Base-by-base conservation (phyloP, 331 rosid species). In the Rosa hybrid region DNA sequence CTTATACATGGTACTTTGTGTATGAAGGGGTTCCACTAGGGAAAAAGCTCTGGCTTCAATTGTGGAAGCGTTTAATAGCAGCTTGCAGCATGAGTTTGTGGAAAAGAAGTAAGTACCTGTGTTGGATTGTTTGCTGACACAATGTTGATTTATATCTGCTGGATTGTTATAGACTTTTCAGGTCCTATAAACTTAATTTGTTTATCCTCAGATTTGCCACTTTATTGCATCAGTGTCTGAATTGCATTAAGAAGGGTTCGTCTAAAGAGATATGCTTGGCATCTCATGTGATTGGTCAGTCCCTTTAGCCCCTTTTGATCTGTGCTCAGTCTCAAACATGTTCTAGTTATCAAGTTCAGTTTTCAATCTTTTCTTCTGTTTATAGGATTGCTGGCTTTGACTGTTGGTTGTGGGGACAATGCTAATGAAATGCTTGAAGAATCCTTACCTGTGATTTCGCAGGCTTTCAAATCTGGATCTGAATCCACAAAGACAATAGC, bases 241-340 rank as follows among this genome's bases (percentile, higher is more conserved):
- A 80, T 90, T 93, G 90, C 72, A 73, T 95, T 17, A 95, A 92
- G 88, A 87, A 86, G 49, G 98, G 99, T 72, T 75, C 96, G 68
- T 76, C 90, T 34, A 90, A 79, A 79, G 99, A 95, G 89, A 90
- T 95, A 80, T 70, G 90, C 77, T 81, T 95, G 87, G 98, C 98
- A 25, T 89, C 91, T 83, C 98, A 80, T 84, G 91, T 86, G 77
- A 88, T 91, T 59, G 99, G 99, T 95, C 81, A 75, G 92, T 78
- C 62, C 23, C 41, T 25, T 25, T 2, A 30, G 39, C 39, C 39
- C 39, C 39, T 16, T 62, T 85, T 71, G 39, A 34, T 82, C 64
- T 73, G 56, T 79, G 76, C 75, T 53, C 41, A 5, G 21, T 45
- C 45, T 56, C 56, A 17, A 13, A n/a, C 18, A 73, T 18, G 18